Conservation (phyloP, 768 basidiomycete genomes). For the Mycena polygramma region DNA sequence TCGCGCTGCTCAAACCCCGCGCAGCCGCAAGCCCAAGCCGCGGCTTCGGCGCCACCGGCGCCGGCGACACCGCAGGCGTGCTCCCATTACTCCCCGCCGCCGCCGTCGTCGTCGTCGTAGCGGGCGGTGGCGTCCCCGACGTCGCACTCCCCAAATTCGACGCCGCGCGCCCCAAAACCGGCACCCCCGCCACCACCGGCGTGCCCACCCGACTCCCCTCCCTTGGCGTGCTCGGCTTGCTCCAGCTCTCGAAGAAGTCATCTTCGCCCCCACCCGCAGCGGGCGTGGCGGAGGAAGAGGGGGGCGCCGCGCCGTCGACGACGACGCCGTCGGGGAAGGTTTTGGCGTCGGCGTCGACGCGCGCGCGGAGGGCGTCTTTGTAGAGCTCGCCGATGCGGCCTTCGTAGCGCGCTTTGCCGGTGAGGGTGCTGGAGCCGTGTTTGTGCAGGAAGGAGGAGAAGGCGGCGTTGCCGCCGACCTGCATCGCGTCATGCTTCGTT, state of each 20-base stretch:
- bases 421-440: slow-evolving; percentile 78
- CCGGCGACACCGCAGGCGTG: slow-evolving; percentile 46
- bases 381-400: slow-evolving; percentile 88
- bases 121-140: not conserved
- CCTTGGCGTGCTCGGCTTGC: slow-evolving; percentile 80
- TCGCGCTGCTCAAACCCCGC: slow-evolving; percentile 29
- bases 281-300: slow-evolving; percentile 52
- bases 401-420: slow-evolving; percentile 91
- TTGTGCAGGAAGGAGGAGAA: slow-evolving; percentile 92
- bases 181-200: slow-evolving; percentile 34
- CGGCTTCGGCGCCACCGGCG: slow-evolving; percentile 51
- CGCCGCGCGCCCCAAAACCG: slow-evolving; percentile 28
- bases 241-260: slow-evolving; percentile 98
- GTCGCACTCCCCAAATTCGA: slow-evolving; percentile 1
- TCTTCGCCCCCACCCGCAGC: slow-evolving; percentile 67
- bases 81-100: slow-evolving; percentile 22
- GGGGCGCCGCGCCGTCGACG: slow-evolving; percentile 83
- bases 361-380: slow-evolving; percentile 88
- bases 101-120: no score
- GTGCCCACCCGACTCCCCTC: slow-evolving; percentile 37
- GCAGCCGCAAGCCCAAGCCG: slow-evolving; percentile 34
- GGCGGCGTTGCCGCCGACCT: slow-evolving; percentile 92
- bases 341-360: slow-evolving; percentile 80
- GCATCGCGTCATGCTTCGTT: slow-evolving; percentile 70
- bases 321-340: slow-evolving; percentile 83